Base-by-base conservation (phyloP, 768 basidiomycete species). In the Udeniomyces megalosporus region DNA sequence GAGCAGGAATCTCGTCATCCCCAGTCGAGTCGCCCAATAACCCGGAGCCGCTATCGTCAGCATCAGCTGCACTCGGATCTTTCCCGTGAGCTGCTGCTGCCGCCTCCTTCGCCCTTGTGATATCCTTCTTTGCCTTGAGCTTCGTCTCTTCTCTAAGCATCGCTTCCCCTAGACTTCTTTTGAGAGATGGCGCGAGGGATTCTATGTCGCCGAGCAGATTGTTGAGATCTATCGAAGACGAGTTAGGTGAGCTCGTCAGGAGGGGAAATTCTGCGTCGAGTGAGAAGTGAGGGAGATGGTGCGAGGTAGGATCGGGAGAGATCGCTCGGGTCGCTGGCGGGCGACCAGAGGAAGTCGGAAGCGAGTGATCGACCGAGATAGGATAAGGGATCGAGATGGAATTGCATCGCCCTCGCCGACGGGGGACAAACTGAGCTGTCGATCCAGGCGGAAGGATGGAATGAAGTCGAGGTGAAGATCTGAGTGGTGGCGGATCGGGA, bases 101-200 rank as follows among this genome's bases (percentile, higher is more conserved):
- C 2, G 71, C 70, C 4, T 52, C 50, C 28, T 31, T 52, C n/a
- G 26, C 17, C 38, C 38, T 42, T 17, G 38, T 8, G 38, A 42
- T 17, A 8, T 42, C 38, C 38, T 42, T 42, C 38, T 42, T 42
- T 8, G 38, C 38, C 38, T 42, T 42, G 38, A 17, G 10, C 38
- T 42, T 42, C 10, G 8, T 52, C 50, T 31, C 11, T 17, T 52
- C 50, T 52, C 50, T 2, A 52, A 42, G 70, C 56, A 74, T 71
- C 26, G 70, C 71, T 26, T 71, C 69, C 0, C 72, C 72, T n/a
- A 74, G 58, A 3, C 71, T 71, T 7, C 72, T 68, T 52, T 72
- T 71, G 17, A 74, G 68, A 34, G 62, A 50, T 14, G 48, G 48
- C 2, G 46, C 51, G 49, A 51, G 59, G 49, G 24, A 47, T 34